Evolutionary conservation across 2,329 filamentous ascomycete species (phyloP).

Genomic region (Pyrenophora teres): DNA sequence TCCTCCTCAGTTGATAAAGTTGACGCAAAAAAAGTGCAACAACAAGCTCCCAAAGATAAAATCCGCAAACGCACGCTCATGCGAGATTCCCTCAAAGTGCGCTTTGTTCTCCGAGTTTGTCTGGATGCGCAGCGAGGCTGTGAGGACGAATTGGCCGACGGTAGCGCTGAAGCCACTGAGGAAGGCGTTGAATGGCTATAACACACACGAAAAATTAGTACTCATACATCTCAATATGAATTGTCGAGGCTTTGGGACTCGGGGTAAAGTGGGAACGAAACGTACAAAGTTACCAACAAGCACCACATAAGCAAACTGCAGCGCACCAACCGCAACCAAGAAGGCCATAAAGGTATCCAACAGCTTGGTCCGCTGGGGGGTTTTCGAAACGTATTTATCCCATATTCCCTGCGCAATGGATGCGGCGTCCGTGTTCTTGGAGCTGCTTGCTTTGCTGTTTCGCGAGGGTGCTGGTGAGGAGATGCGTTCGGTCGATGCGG

Average conservation of each 20-base stretch:
- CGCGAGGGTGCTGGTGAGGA: slow-evolving; percentile 23
- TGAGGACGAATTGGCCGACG: slow-evolving; percentile 96
- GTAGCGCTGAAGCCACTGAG: slow-evolving; percentile 92
- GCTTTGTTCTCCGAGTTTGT: slow-evolving; percentile 80
- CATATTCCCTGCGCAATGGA: slow-evolving; percentile 73
- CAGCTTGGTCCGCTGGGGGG: slow-evolving; percentile 88
- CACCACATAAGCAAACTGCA: slow-evolving; percentile 94
- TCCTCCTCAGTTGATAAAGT: slow-evolving; percentile 91
- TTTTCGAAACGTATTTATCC: slow-evolving; percentile 77
- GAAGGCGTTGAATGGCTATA: slow-evolving; percentile 96
- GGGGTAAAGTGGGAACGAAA: slow-evolving; percentile 24
- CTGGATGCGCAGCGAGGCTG: slow-evolving; percentile 87
- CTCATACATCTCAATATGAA: no score
- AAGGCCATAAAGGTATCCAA: slow-evolving; percentile 91
- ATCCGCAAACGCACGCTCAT: slow-evolving; percentile 93
- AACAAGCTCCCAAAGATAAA: slow-evolving; percentile 94
- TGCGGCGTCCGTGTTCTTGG: slow-evolving; percentile 44
- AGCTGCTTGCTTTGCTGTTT: slow-evolving; percentile 30
- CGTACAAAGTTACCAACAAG: slow-evolving; percentile 92
- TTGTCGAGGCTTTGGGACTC: no score
- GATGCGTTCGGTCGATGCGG: slow-evolving; percentile 16
- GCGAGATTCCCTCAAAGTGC: slow-evolving; percentile 76
- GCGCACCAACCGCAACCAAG: slow-evolving; percentile 78
- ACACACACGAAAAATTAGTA: neutral
- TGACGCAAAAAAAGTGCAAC: slow-evolving; percentile 98